Evolutionary conservation across 106 monocot species (phyloP).

Genomic region (Apostasia shenzhenica): DNA sequence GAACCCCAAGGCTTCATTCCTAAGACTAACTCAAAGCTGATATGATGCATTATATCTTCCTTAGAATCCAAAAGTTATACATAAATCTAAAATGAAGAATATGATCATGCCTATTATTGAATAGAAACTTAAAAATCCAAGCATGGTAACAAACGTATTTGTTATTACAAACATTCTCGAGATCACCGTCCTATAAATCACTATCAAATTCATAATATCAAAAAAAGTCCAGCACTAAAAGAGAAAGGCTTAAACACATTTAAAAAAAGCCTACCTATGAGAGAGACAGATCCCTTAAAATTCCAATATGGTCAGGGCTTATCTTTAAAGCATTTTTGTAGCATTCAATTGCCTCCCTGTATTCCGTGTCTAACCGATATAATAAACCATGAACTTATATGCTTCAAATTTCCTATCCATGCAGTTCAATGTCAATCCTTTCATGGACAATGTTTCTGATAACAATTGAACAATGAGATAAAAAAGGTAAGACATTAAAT

Average conservation of each 20-base stretch:
- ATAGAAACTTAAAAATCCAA: too few relatives aligned
- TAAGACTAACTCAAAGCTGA: not conserved
- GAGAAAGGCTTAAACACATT: too few relatives aligned
- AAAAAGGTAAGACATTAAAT: not conserved
- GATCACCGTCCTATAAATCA: too few relatives aligned
- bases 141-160: too few relatives aligned
- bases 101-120: too few relatives aligned
- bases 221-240: too few relatives aligned
- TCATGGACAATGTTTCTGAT: slow-evolving; percentile 96
- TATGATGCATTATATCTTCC: not conserved
- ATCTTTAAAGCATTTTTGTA: slow-evolving; percentile 96
- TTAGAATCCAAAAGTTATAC: too few relatives aligned
- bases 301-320: slow-evolving; percentile 95
- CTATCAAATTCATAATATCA: too few relatives aligned
- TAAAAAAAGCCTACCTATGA: slow-evolving; percentile 49
- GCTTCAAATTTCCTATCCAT: slow-evolving; percentile 96
- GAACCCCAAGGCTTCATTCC: not conserved
- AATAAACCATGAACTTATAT: slow-evolving; percentile 87
- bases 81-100: too few relatives aligned
- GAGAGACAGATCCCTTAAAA: slow-evolving; percentile 85
- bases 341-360: slow-evolving; percentile 96
- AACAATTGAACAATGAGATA: slow-evolving; percentile 5
- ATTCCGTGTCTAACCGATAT: slow-evolving; percentile 96
- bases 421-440: slow-evolving; percentile 93
- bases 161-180: too few relatives aligned